These are phyloP conservation scores for Acidiella bohemica DNA, from an alignment of 495 filamentous ascomycete species.

Conservation along the genomic window DNA sequence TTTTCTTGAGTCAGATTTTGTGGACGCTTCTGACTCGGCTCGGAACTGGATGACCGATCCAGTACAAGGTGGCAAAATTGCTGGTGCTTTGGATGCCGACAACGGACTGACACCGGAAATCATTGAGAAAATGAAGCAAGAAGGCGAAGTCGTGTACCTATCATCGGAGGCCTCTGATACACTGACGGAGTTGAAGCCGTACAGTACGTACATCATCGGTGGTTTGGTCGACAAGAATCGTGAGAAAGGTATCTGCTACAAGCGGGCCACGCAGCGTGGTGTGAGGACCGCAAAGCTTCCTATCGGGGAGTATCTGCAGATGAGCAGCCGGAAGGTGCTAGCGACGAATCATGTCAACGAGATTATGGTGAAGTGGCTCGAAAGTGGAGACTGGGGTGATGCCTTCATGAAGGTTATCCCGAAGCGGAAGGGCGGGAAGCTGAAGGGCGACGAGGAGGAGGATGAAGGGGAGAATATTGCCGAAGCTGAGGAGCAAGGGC, in stretches of 20 bases:
- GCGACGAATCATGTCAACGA: constrained; percentile 91
- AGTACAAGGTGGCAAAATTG: constrained; percentile 37
- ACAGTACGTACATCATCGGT: constrained; percentile 84
- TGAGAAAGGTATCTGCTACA: constrained; percentile 87
- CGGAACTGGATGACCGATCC: constrained; percentile 42
- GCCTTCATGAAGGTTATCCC: constrained; percentile 82
- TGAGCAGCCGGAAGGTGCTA: constrained; percentile 70
- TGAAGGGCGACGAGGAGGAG: constrained; percentile 28
- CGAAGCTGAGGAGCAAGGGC: too few relatives aligned
- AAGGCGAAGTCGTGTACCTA: constrained; percentile 66
- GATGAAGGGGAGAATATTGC: neutral
- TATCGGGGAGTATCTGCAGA: constrained; percentile 81
- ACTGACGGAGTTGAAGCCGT: constrained; percentile 61
- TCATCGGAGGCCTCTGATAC: constrained; percentile 75
- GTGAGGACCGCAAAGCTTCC: constrained; percentile 81
- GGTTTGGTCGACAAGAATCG: constrained; percentile 91
- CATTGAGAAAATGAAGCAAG: constrained; percentile 7
- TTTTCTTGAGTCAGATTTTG: constrained; percentile 58
- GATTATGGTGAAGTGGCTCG: constrained; percentile 89
- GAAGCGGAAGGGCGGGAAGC: constrained; percentile 60
- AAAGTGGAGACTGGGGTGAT: constrained; percentile 74
- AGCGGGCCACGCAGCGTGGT: constrained; percentile 55
- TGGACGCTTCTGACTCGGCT: constrained; percentile 45
- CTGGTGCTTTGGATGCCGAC: constrained; percentile 30
- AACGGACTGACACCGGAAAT: constrained; percentile 25